Conservation (phyloP, 225 moss, liverwort and hornwort species). For the Polytrichum commune region DNA sequence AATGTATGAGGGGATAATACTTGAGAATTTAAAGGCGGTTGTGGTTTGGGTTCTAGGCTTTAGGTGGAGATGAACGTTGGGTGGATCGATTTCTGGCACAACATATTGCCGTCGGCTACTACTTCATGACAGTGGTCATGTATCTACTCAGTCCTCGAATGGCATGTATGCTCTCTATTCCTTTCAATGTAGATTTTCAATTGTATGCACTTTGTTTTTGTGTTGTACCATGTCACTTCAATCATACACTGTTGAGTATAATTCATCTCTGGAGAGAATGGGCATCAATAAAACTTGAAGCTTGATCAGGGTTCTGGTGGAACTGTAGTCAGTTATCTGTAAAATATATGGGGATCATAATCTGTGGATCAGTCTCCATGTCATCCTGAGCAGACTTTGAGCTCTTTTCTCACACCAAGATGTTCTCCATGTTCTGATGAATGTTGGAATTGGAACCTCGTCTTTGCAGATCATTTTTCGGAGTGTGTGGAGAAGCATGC, state of each 20-base stretch:
- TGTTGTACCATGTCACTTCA: too few species aligned
- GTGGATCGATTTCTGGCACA: constrained; percentile 82
- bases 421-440: neutral
- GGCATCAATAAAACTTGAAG: too few species aligned
- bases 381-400: too few species aligned
- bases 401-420: neutral
- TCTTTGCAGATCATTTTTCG: constrained; percentile 65
- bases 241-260: too few species aligned
- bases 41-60: constrained; percentile 32
- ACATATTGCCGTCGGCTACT: constrained; percentile 82
- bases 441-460: neutral
- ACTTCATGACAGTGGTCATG: constrained; percentile 80
- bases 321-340: too few species aligned
- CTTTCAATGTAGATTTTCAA: neutral
- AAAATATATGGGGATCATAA: too few species aligned
- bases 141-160: constrained; percentile 89
- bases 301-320: too few species aligned
- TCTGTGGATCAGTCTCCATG: too few species aligned
- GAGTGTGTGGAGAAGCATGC: constrained; percentile 93
- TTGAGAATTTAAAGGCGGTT: neutral
- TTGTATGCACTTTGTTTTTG: too few species aligned
- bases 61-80: constrained; percentile 90
- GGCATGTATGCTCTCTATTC: constrained; percentile 54
- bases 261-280: too few species aligned
- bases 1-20: too few species aligned